These are phyloP conservation scores for Ophiostoma sp. DNA, from an alignment of 2,329 filamentous ascomycete species.

Conservation along the genomic window DNA sequence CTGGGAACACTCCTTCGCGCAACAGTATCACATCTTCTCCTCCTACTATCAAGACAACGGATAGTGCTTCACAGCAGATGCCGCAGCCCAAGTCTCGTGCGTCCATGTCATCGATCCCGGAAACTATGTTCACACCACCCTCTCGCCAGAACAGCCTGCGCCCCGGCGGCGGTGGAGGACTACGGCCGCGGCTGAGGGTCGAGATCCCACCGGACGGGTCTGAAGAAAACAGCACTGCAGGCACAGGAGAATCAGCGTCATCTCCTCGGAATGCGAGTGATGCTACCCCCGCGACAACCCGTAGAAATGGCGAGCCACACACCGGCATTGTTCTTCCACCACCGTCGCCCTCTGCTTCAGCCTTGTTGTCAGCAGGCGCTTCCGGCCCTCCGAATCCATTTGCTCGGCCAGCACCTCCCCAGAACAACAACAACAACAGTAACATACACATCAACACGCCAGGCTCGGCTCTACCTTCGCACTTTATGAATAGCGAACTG, in stretches of 20 bases:
- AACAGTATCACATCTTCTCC: slow-evolving; percentile 45
- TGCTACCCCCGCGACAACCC: slow-evolving; percentile 49
- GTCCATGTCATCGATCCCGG: slow-evolving; percentile 58
- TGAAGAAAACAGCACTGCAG: slow-evolving; percentile 61
- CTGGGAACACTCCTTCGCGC: slow-evolving; percentile 32
- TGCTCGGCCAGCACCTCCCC: slow-evolving; percentile 74
- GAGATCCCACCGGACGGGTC: slow-evolving; percentile 92
- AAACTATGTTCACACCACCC: slow-evolving; percentile 62
- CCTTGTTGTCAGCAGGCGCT: slow-evolving; percentile 83
- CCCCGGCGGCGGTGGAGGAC: slow-evolving; percentile 50
- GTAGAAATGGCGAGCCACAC: slow-evolving; percentile 33
- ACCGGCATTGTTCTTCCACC: slow-evolving; percentile 76
- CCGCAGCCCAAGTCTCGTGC: slow-evolving; percentile 41
- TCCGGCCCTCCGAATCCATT: slow-evolving; percentile 93
- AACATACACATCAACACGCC: slow-evolving; percentile 68
- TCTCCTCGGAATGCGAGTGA: slow-evolving; percentile 51
- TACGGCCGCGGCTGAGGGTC: slow-evolving; percentile 76
- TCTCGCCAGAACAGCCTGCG: slow-evolving; percentile 73
- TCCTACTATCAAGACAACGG: slow-evolving; percentile 36
- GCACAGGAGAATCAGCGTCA: slow-evolving; percentile 61
- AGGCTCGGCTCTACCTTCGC: slow-evolving; percentile 86
- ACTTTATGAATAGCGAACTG: slow-evolving; percentile 82
- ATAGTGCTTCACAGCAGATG: slow-evolving; percentile 43
- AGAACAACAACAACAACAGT: slow-evolving; percentile 36
- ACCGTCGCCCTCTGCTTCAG: slow-evolving; percentile 81